Conservation (phyloP, 2,329 filamentous ascomycete species). For the Curvularia verruculosa region DNA sequence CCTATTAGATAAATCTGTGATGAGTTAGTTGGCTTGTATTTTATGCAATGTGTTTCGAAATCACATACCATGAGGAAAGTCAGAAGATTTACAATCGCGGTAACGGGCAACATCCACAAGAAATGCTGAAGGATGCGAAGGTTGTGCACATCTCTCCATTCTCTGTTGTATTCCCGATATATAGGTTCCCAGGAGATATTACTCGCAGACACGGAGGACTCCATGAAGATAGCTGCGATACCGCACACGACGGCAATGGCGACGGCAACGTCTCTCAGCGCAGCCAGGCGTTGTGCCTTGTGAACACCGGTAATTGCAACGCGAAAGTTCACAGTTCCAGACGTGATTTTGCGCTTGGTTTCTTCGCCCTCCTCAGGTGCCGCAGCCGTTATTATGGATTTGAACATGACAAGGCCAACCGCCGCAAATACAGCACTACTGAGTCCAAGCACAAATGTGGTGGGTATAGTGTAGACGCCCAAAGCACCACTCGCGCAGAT, state of each 20-base stretch:
- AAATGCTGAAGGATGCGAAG: conserved; percentile 34
- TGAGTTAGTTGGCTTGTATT: neutral
- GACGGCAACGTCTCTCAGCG: conserved; percentile 39
- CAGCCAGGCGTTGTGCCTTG: conserved; percentile 33
- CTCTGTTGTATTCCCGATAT: conserved; percentile 27
- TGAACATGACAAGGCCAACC: conserved; percentile 50
- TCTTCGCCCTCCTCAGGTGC: conserved; percentile 30
- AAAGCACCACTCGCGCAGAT: conserved; percentile 47
- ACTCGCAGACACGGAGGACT: conserved; percentile 33
- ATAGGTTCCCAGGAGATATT: conserved; percentile 38
- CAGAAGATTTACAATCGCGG: conserved; percentile 34
- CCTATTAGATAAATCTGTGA: conserved; percentile 38
- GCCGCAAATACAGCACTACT: conserved; percentile 52
- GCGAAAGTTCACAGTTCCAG: conserved; percentile 42
- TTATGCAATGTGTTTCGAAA: neutral
- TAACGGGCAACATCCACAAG: conserved; percentile 36
- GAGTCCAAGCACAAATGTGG: conserved; percentile 50
- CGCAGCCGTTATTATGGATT: conserved; percentile 38
- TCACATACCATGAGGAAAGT: conserved; percentile 38
- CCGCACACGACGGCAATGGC: conserved; percentile 37
- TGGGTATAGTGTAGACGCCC: conserved; percentile 42
- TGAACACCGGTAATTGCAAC: conserved; percentile 30
- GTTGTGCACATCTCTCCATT: conserved; percentile 40
- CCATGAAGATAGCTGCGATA: conserved; percentile 36
- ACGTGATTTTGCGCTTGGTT: conserved; percentile 40